Evolutionary conservation across 2,329 filamentous ascomycete species (phyloP), one percentile per base, ranked within the genome.

Genomic region (Phoma sp.): DNA sequence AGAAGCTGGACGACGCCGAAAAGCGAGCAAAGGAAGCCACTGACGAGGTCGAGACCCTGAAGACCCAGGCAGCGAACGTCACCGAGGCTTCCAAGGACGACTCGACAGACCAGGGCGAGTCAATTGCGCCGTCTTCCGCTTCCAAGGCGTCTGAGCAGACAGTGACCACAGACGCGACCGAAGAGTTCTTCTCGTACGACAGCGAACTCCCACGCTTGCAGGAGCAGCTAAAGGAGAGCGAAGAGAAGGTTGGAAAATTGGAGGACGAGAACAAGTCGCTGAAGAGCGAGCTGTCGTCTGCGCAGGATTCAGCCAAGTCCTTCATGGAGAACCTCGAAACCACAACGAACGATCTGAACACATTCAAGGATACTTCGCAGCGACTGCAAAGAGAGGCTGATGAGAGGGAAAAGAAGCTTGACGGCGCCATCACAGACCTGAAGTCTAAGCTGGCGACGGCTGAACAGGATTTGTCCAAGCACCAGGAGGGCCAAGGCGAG

Each of bases 151-250:
- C 64, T 1, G 71, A 71, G 47, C 58, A 66, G 10, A 65, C 66
- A 1, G 64, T 66, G 13, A 49, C 58, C 12, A 52, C 71, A 1
- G 70, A 80, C 8, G 73, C 76, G 60, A 78, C 76, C 22, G 90
- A 93, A 61, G 91, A 96, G 43, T 89, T 97, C 76, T 97, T 97
- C 76, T 96, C 92, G 0, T 96, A 92, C 65, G 93, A 98, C 55
- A 88, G 89, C 45, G 94, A 98, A 75, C 82, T 96, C 13, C 90
- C 91, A 3, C 86, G 90, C 49, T 78, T 96, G n/a, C 89, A 96
- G 68, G 82, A 84, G 1, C 89, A 95, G 63, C 74, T 95, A 3
- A 82, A 87, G 46, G 84, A 87, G 52, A 90, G 89, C 67, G 80
- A 88, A 10, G 84, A 85, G 37, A 88, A 94, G 73, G 86, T 95